Evolutionary conservation across 2,329 filamentous ascomycete genomes (phyloP), one percentile per base, ranked within the genome.

Genomic region (Mycosphaerella arachidis): DNA sequence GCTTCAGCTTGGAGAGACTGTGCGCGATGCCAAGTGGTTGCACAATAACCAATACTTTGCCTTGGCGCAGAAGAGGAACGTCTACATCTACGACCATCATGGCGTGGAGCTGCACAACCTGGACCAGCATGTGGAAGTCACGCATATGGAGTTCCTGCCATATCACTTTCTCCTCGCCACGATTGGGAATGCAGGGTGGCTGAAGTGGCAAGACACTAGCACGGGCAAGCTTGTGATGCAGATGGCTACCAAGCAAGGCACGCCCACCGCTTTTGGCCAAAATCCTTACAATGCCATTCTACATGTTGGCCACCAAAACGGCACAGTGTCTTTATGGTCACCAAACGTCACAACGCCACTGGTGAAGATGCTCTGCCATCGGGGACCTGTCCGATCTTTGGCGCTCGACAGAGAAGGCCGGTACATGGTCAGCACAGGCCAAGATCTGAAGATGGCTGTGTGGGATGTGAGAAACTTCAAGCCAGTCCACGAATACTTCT

Each of bases 401-500:
- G 90, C 91, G 1, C 82, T 97, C 46, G 93, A 99, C 72, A 84
- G 92, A 61, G 90, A 93, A 73, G 94, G 94, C 24, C 86, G 89
- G 59, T 99, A 97, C 78, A 97, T 97, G 93, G 91, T 96, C 10
- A 91, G 92, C 3, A 88, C 91, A 0, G 93, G 92, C 1, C 91
- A 96, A 72, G 93, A 97, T 73, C 82, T 86, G 66, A 91, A 89
- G 72, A 95, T 96, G 89, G 86, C 89, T n/a, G 87, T 96, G 12
- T 97, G 93, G 92, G 93, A 97, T 73, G 88, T 97, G 63, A 86
- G 93, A 48, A 96, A 91, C 84, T 94, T 95, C 79, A 91, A 89
- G 68, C 91, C 96, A 71, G 88, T 99, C 29, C 90, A 94, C 77
- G 91, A 83, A 67, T 97, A 97, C 78, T 91, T 87, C 64, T 90